Evolutionary conservation across 1,284 basidiomycete genomes (phyloP), one percentile per base, ranked within the genome.

Genomic region (Cryptococcus jaspeensis): DNA sequence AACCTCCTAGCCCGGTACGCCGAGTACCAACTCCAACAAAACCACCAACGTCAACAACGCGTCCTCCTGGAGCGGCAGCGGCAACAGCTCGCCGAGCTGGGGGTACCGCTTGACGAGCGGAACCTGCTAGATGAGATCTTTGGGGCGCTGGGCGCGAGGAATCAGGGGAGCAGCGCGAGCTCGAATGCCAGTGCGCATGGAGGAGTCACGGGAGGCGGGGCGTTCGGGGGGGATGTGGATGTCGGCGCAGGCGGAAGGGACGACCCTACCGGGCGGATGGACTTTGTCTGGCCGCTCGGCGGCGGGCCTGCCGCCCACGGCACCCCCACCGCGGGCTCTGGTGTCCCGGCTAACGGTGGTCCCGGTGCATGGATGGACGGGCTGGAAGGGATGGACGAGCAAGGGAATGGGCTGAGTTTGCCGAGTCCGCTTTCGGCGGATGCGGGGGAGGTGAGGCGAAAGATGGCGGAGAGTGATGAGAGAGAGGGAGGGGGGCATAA

Each of bases 11-110:
- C 73, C 13, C 67, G 69, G 38, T 74, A 73, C 48, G 73, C 74
- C 38, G 73, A 74, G 62, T 70, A 72, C 20, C 74, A 75, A 53
- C 65, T 76, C 32, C 73, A 75, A 52, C 72, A 76, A 52, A 72
- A 72, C 40, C 74, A 76, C 52, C 73, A 74, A 52, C 63, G 70
- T 18, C 73, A 75, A 63, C 73, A 75, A 43, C 60, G 73, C 8
- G 52, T 63, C 1, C 56, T 76, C 5, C 62, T 76, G 9, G 71
- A 75, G 35, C 66, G 65, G 38, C 74, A 76, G 53, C 60, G 73
- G 52, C 66, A 71, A 45, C 74, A 76, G 56, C 47, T 76, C 13
- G 65, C 67, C 13, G 64, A 74, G 50, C 54, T 76, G 50, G 70
- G 70, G 25, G 65, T 72, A 2, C 66, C 65, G 2, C 52, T 72